Evolutionary conservation across 805 yeast genomes (phyloP).

Genomic region (Lachancea fermentati): DNA sequence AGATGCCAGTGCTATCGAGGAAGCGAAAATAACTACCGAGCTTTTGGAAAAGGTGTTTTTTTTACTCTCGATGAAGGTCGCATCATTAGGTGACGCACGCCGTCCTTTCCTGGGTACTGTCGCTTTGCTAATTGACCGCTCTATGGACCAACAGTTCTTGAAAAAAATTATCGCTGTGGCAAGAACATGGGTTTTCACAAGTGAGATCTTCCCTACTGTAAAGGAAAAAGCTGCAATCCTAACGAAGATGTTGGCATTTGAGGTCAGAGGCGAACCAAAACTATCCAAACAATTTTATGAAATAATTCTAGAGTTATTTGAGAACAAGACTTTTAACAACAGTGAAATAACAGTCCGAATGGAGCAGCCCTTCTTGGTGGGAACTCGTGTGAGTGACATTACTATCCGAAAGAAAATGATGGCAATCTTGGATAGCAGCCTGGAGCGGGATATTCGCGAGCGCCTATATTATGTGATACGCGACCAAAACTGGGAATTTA

Average conservation of each 20-base stretch:
- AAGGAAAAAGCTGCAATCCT: slow-evolving; percentile 94
- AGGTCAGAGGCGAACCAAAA: slow-evolving; percentile 77
- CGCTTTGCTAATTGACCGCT: slow-evolving; percentile 86
- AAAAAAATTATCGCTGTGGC: slow-evolving; percentile 72
- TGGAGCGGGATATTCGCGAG: slow-evolving; percentile 72
- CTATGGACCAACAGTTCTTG: slow-evolving; percentile 69
- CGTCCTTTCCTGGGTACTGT: slow-evolving; percentile 78
- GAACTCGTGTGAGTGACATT: slow-evolving; percentile 78
- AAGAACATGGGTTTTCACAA: slow-evolving; percentile 83
- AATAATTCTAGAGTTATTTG: slow-evolving; percentile 82
- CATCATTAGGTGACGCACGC: slow-evolving; percentile 88
- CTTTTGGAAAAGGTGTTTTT: slow-evolving; percentile 71
- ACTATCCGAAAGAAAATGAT: slow-evolving; percentile 70
- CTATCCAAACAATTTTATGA: slow-evolving; percentile 74
- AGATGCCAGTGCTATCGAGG: slow-evolving; percentile 47
- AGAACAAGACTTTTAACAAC: slow-evolving; percentile 66
- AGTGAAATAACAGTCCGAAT: slow-evolving; percentile 88
- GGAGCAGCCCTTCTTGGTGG: slow-evolving; percentile 95
- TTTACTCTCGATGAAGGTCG: slow-evolving; percentile 73
- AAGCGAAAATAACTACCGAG: slow-evolving; percentile 73
- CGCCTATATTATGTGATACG: slow-evolving; percentile 81
- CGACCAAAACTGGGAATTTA: slow-evolving; percentile 95
- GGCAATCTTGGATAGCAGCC: slow-evolving; percentile 68
- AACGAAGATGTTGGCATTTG: slow-evolving; percentile 90
- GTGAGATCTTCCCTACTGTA: slow-evolving; percentile 85